phyloP scores from a whole-genome alignment of 1,284 basidiomycete genomes.

The Termitomyces sp. region DNA sequence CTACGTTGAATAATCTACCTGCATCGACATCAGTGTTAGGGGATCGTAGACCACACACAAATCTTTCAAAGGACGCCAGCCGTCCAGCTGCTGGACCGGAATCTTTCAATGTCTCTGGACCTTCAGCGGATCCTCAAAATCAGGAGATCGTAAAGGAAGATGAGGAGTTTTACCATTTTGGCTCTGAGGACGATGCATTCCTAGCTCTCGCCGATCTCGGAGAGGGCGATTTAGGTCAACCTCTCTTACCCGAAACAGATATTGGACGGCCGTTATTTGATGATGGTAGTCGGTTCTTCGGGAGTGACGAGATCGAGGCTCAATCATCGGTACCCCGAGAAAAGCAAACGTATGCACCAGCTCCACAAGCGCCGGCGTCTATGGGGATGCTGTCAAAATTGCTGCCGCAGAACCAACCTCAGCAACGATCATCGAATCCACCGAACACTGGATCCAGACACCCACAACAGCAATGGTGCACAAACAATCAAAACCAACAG shows the following conservation, averaged over 20 bases:
- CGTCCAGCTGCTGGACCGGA: not conserved
- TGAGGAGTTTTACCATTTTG: conserved; percentile 46
- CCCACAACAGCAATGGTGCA: conserved; percentile 10
- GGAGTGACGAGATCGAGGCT: conserved; percentile 2
- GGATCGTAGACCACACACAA: not conserved
- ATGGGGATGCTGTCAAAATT: conserved; percentile 14
- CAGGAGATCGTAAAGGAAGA: conserved; percentile 18
- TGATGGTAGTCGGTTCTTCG: conserved; percentile 6
- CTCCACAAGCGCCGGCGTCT: not conserved
- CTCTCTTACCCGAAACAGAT: conserved; percentile 34
- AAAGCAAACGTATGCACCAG: not conserved
- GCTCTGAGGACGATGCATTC: conserved; percentile 61
- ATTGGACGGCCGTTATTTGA: conserved; percentile 35
- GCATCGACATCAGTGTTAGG: not conserved
- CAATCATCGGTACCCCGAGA: conserved; percentile 3
- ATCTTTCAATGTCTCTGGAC: not conserved
- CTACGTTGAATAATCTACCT: not conserved
- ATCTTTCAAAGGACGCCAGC: not conserved
- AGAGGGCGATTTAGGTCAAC: conserved; percentile 43
- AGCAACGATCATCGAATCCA: conserved; percentile 7
- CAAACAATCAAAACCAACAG: conserved; percentile 15
- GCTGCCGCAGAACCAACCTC: conserved; percentile 19
- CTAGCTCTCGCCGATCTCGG: conserved; percentile 54
- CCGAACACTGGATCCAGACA: not conserved
- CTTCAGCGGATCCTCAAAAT: conserved; percentile 5